A percentile compares a stretch with the other conserved stretches of the same genome.
These are phyloP conservation scores for Colletotrichum sp. DNA, from an alignment of 2,329 filamentous ascomycete genomes.

Conservation along the genomic window DNA sequence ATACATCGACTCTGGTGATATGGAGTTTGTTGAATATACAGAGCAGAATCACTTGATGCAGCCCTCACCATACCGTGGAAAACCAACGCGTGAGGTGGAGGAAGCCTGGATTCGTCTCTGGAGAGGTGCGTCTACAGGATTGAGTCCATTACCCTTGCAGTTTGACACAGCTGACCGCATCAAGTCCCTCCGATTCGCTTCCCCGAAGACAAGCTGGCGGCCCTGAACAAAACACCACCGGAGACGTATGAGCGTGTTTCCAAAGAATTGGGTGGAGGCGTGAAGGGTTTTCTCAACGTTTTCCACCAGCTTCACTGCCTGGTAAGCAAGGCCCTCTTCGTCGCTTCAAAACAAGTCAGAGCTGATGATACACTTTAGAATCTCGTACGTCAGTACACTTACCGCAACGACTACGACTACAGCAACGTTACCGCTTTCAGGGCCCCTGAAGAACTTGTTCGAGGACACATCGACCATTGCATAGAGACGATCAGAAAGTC, in stretches of 20 bases:
- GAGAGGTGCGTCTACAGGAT: background rate
- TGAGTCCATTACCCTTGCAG: background rate
- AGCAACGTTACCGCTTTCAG: constrained; percentile 10
- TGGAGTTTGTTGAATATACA: background rate
- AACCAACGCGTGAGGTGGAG: constrained; percentile 11
- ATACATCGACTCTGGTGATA: background rate
- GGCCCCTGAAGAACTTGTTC: background rate
- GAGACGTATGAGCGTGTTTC: background rate
- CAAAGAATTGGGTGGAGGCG: background rate
- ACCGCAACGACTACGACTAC: background rate
- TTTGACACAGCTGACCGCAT: background rate
- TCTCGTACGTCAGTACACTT: constrained; percentile 11
- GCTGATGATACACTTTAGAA: background rate
- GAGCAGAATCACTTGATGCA: constrained; percentile 16
- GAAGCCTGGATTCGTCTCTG: constrained; percentile 15
- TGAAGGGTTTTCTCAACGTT: constrained; percentile 12
- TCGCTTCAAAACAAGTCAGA: background rate
- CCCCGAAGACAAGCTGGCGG: background rate
- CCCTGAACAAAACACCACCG: background rate
- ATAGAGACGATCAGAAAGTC: constrained; percentile 31
- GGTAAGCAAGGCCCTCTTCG: background rate
- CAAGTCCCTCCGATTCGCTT: background rate
- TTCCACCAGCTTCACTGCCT: constrained; percentile 23
- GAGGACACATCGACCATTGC: constrained; percentile 33
- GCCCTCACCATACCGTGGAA: constrained; percentile 15